These are phyloP conservation scores for Amylostereum areolatum DNA, from an alignment of 1,284 basidiomycete species.

Conservation along the genomic window DNA sequence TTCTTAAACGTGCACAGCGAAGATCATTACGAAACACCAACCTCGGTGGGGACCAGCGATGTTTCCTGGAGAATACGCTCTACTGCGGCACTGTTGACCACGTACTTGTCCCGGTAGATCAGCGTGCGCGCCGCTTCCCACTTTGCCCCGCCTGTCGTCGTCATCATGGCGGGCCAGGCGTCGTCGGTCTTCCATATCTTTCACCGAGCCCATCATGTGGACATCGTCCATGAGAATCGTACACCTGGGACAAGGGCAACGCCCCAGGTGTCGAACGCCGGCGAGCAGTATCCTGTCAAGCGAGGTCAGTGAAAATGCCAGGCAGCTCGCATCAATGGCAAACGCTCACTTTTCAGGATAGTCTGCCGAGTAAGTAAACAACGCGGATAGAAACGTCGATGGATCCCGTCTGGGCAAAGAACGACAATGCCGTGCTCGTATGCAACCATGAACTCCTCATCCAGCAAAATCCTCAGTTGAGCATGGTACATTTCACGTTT, in stretches of 20 bases:
- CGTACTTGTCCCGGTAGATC: neutral
- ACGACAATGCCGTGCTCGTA: constrained; percentile 13
- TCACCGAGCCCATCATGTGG: neutral
- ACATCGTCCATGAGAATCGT: neutral
- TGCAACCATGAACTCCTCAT: constrained; percentile 11
- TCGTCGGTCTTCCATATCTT: neutral
- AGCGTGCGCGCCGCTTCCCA: neutral
- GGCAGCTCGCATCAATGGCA: neutral
- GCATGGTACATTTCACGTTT: constrained; percentile 15
- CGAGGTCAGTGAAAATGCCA: neutral
- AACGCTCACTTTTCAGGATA: constrained; percentile 19
- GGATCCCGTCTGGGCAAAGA: constrained; percentile 12
- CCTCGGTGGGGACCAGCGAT: neutral
- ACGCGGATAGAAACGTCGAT: constrained; percentile 9
- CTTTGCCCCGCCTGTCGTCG: too few relatives aligned
- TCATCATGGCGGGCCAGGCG: neutral
- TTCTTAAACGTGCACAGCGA: neutral
- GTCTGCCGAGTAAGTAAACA: constrained; percentile 17
- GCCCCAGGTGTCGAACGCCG: neutral
- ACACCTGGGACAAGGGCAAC: neutral
- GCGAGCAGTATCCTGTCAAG: neutral
- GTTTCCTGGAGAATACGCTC: neutral
- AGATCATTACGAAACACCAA: neutral
- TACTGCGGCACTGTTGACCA: neutral
- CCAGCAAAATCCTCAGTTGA: constrained; percentile 10